Conservation (phyloP, 1,139 yeast genomes). For the Nadsonia commutata region DNA sequence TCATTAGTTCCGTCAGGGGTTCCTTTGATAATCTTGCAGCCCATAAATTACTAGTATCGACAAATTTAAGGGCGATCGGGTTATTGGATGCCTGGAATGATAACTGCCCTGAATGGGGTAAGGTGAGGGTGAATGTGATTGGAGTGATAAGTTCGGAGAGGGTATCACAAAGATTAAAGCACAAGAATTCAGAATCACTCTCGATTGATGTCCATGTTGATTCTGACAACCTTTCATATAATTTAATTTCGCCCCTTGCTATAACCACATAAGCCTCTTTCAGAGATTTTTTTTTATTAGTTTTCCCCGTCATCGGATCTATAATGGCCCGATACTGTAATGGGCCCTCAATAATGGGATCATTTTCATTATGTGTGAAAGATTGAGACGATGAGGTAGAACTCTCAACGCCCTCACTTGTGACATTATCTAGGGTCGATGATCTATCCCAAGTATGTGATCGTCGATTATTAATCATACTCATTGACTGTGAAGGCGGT, state of each 20-base stretch:
- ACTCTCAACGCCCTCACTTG: too few species aligned
- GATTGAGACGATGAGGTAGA: too few species aligned
- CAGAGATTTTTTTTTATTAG: conserved; percentile 20
- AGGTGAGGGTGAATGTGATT: too few species aligned
- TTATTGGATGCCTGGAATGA: conserved; percentile 38
- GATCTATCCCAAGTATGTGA: too few species aligned
- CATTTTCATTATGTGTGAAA: conserved; percentile 11
- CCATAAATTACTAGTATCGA: conserved; percentile 77
- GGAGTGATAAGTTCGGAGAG: too few species aligned
- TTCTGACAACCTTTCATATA: conserved; percentile 20
- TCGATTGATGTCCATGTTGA: too few species aligned
- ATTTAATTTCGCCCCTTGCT: conserved; percentile 23
- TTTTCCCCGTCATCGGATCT: conserved; percentile 19
- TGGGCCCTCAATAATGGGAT: conserved; percentile 45
- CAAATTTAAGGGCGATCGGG: conserved; percentile 54
- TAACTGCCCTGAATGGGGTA: conserved; percentile 23
- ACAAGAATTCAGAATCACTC: too few species aligned
- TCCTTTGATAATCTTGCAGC: conserved; percentile 70
- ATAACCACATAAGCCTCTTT: conserved; percentile 21
- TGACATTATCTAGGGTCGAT: too few species aligned
- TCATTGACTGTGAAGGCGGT: too few species aligned
- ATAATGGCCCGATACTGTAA: conserved; percentile 35
- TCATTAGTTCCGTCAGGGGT: conserved; percentile 46
- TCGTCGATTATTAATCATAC: too few species aligned
- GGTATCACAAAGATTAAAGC: conserved; percentile 19